These are phyloP conservation scores for Lasiodiplodia hormozganensis DNA, from an alignment of 2,329 filamentous ascomycete species.

Conservation along the genomic window DNA sequence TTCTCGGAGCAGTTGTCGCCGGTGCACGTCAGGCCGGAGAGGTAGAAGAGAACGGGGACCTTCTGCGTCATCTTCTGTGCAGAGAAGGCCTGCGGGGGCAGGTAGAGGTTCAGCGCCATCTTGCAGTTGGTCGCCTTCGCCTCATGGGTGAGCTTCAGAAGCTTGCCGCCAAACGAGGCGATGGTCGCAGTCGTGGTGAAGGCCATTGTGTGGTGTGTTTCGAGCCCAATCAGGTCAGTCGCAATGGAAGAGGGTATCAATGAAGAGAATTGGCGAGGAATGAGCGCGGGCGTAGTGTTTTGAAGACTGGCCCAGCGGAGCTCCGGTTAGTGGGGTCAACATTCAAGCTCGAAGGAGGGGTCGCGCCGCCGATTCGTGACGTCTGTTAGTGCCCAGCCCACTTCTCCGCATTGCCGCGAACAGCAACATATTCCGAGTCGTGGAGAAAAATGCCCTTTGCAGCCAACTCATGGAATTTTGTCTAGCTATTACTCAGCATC, in stretches of 20 bases:
- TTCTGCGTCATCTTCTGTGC: slow-evolving; percentile 58
- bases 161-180: slow-evolving; percentile 88
- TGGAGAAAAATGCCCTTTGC: slow-evolving; percentile 26
- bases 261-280: not conserved
- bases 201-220: slow-evolving; percentile 55
- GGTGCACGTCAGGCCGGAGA: slow-evolving; percentile 93
- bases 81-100: slow-evolving; percentile 73
- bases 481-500: slow-evolving; percentile 29
- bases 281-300: slow-evolving; percentile 23
- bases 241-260: slow-evolving; percentile 14
- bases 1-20: slow-evolving; percentile 79
- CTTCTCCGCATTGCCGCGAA: slow-evolving; percentile 28
- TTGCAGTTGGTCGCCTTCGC: slow-evolving; percentile 80
- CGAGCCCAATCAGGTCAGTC: not conserved
- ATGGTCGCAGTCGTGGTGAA: slow-evolving; percentile 92
- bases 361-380: slow-evolving; percentile 28
- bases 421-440: slow-evolving; percentile 28
- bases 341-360: slow-evolving; percentile 21
- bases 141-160: slow-evolving; percentile 90
- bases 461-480: slow-evolving; percentile 14
- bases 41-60: slow-evolving; percentile 87
- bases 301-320: slow-evolving; percentile 24
- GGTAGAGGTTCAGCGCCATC: slow-evolving; percentile 92
- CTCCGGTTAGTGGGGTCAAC: slow-evolving; percentile 28
- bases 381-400: slow-evolving; percentile 26